phyloP scores from a whole-genome alignment of 2,329 filamentous ascomycete genomes.

The Lachnum nothofagi region DNA sequence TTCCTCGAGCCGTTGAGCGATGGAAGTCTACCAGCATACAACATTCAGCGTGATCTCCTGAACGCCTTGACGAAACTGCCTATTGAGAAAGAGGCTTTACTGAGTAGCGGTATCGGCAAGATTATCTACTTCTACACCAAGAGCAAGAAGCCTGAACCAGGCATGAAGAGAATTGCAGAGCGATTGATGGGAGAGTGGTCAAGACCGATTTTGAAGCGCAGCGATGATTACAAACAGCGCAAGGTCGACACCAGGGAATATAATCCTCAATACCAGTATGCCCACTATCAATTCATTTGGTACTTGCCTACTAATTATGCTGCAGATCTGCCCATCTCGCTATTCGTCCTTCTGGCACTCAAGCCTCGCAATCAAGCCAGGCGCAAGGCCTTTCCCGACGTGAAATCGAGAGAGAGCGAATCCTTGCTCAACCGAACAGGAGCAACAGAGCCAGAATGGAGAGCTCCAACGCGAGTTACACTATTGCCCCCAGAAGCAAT shows the following conservation, averaged over 20 bases:
- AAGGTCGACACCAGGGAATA: slow-evolving; percentile 59
- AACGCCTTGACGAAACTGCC: slow-evolving; percentile 72
- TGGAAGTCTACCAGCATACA: slow-evolving; percentile 89
- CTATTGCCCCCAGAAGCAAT: slow-evolving; percentile 46
- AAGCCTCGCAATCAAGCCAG: slow-evolving; percentile 26
- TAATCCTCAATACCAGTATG: slow-evolving; percentile 59
- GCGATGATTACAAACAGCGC: slow-evolving; percentile 89
- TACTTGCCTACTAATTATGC: slow-evolving; percentile 9
- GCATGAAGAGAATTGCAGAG: slow-evolving; percentile 91
- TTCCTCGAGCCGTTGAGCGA: slow-evolving; percentile 95
- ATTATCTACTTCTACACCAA: slow-evolving; percentile 96
- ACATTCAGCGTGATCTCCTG: slow-evolving; percentile 94
- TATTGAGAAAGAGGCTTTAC: slow-evolving; percentile 83
- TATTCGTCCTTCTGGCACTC: slow-evolving; percentile 29
- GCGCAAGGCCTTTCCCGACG: slow-evolving; percentile 29
- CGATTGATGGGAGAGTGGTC: slow-evolving; percentile 93
- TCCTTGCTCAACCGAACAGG: slow-evolving; percentile 51
- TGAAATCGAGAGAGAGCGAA: slow-evolving; percentile 49
- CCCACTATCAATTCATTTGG: slow-evolving; percentile 15
- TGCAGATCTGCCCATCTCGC: slow-evolving; percentile 32
- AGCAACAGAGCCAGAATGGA: slow-evolving; percentile 51
- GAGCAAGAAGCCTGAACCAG: slow-evolving; percentile 80
- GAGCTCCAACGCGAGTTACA: slow-evolving; percentile 32
- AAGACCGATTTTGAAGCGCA: slow-evolving; percentile 85
- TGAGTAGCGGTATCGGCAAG: slow-evolving; percentile 91